Conservation (phyloP, 257 asterid species). For the Lycium barbarum region DNA sequence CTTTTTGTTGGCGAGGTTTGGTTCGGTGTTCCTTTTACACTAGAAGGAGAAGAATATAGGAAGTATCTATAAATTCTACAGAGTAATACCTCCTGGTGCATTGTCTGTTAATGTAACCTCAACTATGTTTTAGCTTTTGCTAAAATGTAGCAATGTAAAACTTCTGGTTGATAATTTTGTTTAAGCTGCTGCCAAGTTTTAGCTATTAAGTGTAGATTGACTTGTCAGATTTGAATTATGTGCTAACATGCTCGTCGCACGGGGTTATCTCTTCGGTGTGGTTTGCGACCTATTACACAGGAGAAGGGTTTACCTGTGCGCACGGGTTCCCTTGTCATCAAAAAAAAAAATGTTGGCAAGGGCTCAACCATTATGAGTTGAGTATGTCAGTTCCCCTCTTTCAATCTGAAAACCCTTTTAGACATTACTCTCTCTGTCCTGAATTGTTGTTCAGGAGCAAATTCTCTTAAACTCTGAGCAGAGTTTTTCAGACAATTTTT, state of each 20-base stretch:
- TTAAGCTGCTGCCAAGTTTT: background rate
- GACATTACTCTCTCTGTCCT: background rate
- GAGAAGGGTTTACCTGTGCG: too few relatives aligned
- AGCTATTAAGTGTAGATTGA: background rate
- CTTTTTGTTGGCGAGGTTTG: background rate
- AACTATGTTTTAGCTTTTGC: too few relatives aligned
- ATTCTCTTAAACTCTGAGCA: too few relatives aligned
- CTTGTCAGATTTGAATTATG: background rate
- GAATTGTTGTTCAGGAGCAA: background rate
- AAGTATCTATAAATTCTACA: background rate
- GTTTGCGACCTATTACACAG: too few relatives aligned
- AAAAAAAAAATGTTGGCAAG: too few relatives aligned
- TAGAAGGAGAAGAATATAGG: background rate
- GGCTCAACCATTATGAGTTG: background rate
- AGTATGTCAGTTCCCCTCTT: background rate
- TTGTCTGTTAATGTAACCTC: background rate
- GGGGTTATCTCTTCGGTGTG: too few relatives aligned
- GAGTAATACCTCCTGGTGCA: background rate
- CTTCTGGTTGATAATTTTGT: too few relatives aligned
- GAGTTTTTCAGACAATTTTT: background rate
- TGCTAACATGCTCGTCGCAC: background rate
- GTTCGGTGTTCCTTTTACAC: background rate
- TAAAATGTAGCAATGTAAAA: background rate
- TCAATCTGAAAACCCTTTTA: background rate
- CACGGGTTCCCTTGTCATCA: too few relatives aligned